Conservation (phyloP, 116 monocot genomes). For the Papilionanthe hybrid region DNA sequence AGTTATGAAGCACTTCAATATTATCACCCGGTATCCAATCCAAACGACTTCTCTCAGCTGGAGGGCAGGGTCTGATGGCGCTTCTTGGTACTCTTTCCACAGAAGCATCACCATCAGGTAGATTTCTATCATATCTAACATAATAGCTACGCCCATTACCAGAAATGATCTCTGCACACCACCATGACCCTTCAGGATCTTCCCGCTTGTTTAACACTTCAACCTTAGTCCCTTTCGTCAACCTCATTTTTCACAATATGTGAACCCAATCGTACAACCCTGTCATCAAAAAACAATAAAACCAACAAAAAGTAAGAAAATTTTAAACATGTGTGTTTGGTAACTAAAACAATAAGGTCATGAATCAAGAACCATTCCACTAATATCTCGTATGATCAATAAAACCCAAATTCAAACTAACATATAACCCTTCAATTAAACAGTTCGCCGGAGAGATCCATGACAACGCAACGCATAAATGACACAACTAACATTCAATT, state of each 20-base stretch:
- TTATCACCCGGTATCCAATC: constrained; percentile 8
- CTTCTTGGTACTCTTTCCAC: constrained; percentile 16
- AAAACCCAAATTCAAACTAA: too few species aligned
- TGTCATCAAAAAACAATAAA: neutral
- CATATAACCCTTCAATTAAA: too few species aligned
- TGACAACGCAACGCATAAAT: neutral
- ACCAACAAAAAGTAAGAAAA: neutral
- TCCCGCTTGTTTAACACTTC: constrained; percentile 40
- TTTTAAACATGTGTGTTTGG: too few species aligned
- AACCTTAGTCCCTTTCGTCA: constrained; percentile 47
- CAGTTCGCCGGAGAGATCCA: too few species aligned
- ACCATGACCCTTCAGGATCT: constrained; percentile 21
- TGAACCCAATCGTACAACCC: too few species aligned
- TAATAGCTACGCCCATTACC: constrained; percentile 19
- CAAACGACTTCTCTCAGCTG: constrained; percentile 22
- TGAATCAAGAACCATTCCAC: too few species aligned
- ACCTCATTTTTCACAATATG: constrained; percentile 26
- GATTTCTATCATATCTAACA: constrained; percentile 3
- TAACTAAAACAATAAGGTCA: too few species aligned
- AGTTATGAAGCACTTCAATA: constrained; percentile 26
- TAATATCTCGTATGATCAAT: too few species aligned
- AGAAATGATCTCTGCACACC: constrained; percentile 32
- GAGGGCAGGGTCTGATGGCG: constrained; percentile 28
- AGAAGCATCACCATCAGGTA: neutral
- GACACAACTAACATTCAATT: neutral